phyloP scores from a whole-genome alignment of 2,329 filamentous ascomycete genomes.

The Colletotrichum lentis region DNA sequence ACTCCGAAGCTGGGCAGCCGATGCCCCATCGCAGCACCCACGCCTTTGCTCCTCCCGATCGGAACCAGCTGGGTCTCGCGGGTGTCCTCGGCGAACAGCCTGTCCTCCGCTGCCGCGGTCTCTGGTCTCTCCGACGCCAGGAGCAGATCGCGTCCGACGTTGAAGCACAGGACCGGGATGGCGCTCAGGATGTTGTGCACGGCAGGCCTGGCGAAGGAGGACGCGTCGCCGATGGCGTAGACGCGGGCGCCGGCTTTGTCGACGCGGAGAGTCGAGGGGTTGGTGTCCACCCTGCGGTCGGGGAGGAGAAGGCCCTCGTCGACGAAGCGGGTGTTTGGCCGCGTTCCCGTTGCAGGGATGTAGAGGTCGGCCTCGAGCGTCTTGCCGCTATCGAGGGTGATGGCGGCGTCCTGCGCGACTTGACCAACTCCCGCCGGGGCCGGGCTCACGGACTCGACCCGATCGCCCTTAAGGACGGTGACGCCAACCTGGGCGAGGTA shows the following conservation, averaged over 20 bases:
- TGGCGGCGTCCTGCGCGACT: constrained; percentile 43
- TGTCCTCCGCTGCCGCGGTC: constrained; percentile 42
- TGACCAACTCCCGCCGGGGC: constrained; percentile 43
- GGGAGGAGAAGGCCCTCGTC: constrained; percentile 42
- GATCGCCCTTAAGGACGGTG: constrained; percentile 52
- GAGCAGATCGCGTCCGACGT: constrained; percentile 60
- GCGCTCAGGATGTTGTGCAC: constrained; percentile 53
- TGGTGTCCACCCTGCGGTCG: constrained; percentile 52
- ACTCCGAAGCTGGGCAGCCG: constrained; percentile 55
- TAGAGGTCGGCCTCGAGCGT: constrained; percentile 56
- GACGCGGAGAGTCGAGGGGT: constrained; percentile 50
- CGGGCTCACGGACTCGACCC: constrained; percentile 48
- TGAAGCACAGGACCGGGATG: constrained; percentile 55
- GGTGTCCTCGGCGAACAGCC: constrained; percentile 53
- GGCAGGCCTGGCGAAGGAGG: constrained; percentile 51
- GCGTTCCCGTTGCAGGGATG: constrained; percentile 55
- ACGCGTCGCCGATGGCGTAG: constrained; percentile 58
- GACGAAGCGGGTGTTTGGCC: constrained; percentile 53
- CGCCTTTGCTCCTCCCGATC: constrained; percentile 55
- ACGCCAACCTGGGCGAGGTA: constrained; percentile 57
- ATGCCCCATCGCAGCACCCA: constrained; percentile 55
- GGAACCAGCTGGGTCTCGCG: constrained; percentile 58
- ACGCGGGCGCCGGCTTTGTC: constrained; percentile 46
- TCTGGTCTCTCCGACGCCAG: constrained; percentile 44
- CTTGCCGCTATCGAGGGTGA: constrained; percentile 52